These are phyloP conservation scores for Rosellinia necatrix DNA, from an alignment of 2,329 filamentous ascomycete genomes.

Conservation along the genomic window DNA sequence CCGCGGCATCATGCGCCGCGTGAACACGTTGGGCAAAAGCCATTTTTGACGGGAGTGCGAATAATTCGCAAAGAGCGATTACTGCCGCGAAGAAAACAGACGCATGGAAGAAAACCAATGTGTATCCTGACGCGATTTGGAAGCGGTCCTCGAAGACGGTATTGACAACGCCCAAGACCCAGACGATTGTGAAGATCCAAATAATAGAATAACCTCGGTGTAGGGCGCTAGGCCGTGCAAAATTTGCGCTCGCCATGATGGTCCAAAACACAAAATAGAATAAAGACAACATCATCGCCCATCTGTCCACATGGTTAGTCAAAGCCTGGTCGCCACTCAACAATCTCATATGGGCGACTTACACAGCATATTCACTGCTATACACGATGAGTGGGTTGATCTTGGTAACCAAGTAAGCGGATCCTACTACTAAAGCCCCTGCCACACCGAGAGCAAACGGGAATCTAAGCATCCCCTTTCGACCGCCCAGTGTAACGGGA, in stretches of 20 bases:
- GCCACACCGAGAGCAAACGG: slow-evolving; percentile 75
- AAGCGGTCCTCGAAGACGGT: slow-evolving; percentile 80
- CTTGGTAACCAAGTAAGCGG: slow-evolving; percentile 77
- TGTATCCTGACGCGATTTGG: slow-evolving; percentile 78
- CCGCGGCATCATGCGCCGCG: slow-evolving; percentile 51
- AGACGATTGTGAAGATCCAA: slow-evolving; percentile 81
- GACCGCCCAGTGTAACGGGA: slow-evolving; percentile 69
- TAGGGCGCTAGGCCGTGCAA: slow-evolving; percentile 81
- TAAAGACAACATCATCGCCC: slow-evolving; percentile 82
- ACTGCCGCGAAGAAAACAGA: slow-evolving; percentile 74
- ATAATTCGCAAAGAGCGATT: slow-evolving; percentile 79
- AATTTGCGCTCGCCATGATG: slow-evolving; percentile 69
- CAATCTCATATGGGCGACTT: slow-evolving; percentile 23
- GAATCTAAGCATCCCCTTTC: slow-evolving; percentile 83
- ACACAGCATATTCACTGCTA: slow-evolving; percentile 80
- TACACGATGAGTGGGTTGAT: slow-evolving; percentile 91
- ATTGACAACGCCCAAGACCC: slow-evolving; percentile 72
- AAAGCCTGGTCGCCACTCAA: neutral
- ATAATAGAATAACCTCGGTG: slow-evolving; percentile 80
- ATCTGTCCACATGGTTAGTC: slow-evolving; percentile 44
- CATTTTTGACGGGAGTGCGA: slow-evolving; percentile 73
- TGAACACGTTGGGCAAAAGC: slow-evolving; percentile 66
- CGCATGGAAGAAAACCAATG: slow-evolving; percentile 78
- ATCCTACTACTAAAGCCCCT: slow-evolving; percentile 68
- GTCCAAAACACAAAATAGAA: slow-evolving; percentile 86